A percentile compares a stretch with the other conserved stretches of the same genome.
Evolutionary conservation across 2,329 filamentous ascomycete species (phyloP).

Genomic region (Cercospora sp.): DNA sequence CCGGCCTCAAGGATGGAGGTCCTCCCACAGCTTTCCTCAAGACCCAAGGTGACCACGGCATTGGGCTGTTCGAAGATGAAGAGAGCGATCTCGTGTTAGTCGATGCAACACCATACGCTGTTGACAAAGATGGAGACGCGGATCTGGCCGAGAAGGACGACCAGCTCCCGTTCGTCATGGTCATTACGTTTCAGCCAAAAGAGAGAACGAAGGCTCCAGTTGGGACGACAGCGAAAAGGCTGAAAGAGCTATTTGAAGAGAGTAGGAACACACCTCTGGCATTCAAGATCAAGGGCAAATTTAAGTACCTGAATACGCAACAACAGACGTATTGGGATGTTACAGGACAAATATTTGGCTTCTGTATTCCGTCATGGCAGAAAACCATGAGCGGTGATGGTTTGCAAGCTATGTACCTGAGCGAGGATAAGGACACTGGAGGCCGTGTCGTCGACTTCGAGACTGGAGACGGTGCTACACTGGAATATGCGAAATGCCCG

Average conservation of each 20-base stretch:
- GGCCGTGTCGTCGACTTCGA: constrained; percentile 43
- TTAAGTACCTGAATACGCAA: constrained; percentile 39
- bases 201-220: constrained; percentile 35
- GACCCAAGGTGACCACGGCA: constrained; percentile 46
- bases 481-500: constrained; percentile 45
- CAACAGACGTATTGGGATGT: constrained; percentile 37
- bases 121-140: constrained; percentile 38
- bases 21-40: constrained; percentile 41
- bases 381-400: constrained; percentile 43
- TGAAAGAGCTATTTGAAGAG: constrained; percentile 33
- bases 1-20: constrained; percentile 41
- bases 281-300: constrained; percentile 41
- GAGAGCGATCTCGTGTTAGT: constrained; percentile 40
- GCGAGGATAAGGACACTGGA: constrained; percentile 38
- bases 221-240: constrained; percentile 28
- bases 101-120: constrained; percentile 39
- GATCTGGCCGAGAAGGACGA: constrained; percentile 38
- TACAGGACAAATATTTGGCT: constrained; percentile 45
- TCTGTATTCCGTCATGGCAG: constrained; percentile 44
- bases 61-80: constrained; percentile 43
- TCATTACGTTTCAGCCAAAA: constrained; percentile 44
- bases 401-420: constrained; percentile 42
- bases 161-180: constrained; percentile 44
- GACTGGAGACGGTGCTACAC: constrained; percentile 36
- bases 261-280: constrained; percentile 44